Base-by-base conservation (phyloP, 768 basidiomycete genomes). In the Mycena belliarum region DNA sequence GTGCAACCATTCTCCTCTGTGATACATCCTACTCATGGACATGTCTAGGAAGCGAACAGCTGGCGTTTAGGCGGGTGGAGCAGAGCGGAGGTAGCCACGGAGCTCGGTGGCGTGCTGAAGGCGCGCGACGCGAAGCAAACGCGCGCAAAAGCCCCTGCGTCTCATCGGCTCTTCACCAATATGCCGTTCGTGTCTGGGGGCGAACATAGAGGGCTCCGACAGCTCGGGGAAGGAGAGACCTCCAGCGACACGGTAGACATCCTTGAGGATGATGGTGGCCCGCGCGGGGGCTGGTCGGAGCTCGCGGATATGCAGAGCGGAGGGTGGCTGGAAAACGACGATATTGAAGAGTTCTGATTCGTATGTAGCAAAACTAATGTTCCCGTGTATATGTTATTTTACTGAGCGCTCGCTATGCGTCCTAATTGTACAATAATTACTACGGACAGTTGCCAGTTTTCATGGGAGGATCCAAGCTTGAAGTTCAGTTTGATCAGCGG, bases 61-160 rank as follows among this genome's bases (percentile, higher is more conserved):
- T 47, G 42, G 49, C 40, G 23, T 14, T 58, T 57, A 38, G 54
- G 28, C 16, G 57, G 49, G 16, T 90, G 86, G 86, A 81, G 73
- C 25, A 73, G 74, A 23, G 67, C 66, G 11, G 77, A 76, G n/a
- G 72, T 89, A 26, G 79, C 79, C 11, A 73, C 78, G 35, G 86
- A 87, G 55, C 69, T 86, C 3, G 87, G 88, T 0, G 82, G 80
- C 4, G 73, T 88, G 37, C 69, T 90, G 45, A 82, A 81, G 59
- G 82, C 81, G 6, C 67, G 75, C 45, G 79, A 82, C 29, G 66
- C 63, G 47, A 50, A 49, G 9, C 61, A 52, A 20, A 57, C 26
- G 14, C 60, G 55, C 14, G 52, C 66, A 16, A 54, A 58, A 18
- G 64, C 69, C 3, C 71, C 73, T 4, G 37, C 52, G 9, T 75